These are phyloP conservation scores for Drechslerella coelobrocha DNA, from an alignment of 2,329 filamentous ascomycete genomes.

Conservation along the genomic window DNA sequence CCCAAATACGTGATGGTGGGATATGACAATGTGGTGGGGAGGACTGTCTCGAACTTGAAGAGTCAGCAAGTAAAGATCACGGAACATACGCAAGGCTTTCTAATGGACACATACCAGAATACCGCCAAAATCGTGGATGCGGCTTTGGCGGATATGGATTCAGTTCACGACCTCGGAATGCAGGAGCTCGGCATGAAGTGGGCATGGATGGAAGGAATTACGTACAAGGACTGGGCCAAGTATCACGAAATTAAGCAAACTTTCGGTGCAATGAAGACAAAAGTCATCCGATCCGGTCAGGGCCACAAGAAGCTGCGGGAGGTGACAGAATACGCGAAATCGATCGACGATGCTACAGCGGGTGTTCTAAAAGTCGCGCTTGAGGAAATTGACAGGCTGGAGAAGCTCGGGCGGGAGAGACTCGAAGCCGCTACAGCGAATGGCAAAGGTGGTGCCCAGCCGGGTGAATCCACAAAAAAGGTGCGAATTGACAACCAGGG, in stretches of 20 bases:
- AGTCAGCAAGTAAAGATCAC: constrained; percentile 77
- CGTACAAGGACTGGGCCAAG: constrained; percentile 96
- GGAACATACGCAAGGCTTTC: constrained; percentile 75
- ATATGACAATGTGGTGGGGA: constrained; percentile 64
- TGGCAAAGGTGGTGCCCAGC: constrained; percentile 48
- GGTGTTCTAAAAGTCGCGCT: constrained; percentile 77
- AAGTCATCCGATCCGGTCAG: constrained; percentile 77
- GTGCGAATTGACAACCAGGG: constrained; percentile 46
- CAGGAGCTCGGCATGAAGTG: constrained; percentile 93
- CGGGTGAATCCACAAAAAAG: constrained; percentile 20
- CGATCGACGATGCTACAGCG: constrained; percentile 77
- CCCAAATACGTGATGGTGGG: constrained; percentile 32
- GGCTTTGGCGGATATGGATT: constrained; percentile 81
- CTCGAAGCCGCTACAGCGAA: constrained; percentile 65
- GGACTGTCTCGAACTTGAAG: constrained; percentile 75
- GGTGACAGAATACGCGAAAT: constrained; percentile 53
- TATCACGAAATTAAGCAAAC: constrained; percentile 86
- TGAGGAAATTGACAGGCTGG: constrained; percentile 78
- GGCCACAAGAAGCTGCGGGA: constrained; percentile 73
- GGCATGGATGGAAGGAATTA: constrained; percentile 94
- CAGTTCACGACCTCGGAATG: constrained; percentile 80
- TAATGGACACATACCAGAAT: constrained; percentile 71
- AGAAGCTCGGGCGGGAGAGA: constrained; percentile 86
- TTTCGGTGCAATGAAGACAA: constrained; percentile 82
- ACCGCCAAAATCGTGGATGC: constrained; percentile 77